Conservation (phyloP, 805 yeast species). For the Komagataella ulmi region DNA sequence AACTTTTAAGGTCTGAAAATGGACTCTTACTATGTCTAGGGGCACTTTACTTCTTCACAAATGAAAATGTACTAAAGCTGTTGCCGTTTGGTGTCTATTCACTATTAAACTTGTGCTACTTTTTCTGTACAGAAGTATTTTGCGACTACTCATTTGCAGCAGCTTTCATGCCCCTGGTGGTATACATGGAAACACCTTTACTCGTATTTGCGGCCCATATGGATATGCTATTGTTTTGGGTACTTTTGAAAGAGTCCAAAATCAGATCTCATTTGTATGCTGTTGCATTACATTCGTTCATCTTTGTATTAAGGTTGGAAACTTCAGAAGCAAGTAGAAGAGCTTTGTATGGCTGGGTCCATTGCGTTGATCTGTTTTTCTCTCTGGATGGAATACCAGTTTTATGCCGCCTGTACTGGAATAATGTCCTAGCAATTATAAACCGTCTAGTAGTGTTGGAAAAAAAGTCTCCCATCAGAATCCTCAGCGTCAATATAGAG, state of each 20-base stretch:
- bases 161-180: conserved; percentile 22
- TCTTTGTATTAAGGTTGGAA: conserved; percentile 26
- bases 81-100: conserved; percentile 28
- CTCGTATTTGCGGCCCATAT: conserved; percentile 23
- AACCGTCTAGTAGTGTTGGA: not conserved
- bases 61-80: conserved; percentile 18
- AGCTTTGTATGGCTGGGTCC: conserved; percentile 13
- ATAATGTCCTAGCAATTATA: not conserved
- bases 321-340: conserved; percentile 19
- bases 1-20: conserved; percentile 25
- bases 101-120: conserved; percentile 21
- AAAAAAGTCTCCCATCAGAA: not conserved
- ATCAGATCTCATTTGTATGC: conserved; percentile 14
- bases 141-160: conserved; percentile 17
- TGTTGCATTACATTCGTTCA: conserved; percentile 17
- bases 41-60: conserved; percentile 23
- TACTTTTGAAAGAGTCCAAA: conserved; percentile 16
- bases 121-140: conserved; percentile 18
- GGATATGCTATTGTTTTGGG: conserved; percentile 20
- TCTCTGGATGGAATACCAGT: conserved; percentile 8
- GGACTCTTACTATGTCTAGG: conserved; percentile 23
- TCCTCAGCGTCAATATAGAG: not conserved
- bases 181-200: conserved; percentile 22
- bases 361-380: conserved; percentile 10
- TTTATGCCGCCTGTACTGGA: not conserved